Evolutionary conservation across 106 monocot genomes (phyloP).

Genomic region (Ottelia alismoides): DNA sequence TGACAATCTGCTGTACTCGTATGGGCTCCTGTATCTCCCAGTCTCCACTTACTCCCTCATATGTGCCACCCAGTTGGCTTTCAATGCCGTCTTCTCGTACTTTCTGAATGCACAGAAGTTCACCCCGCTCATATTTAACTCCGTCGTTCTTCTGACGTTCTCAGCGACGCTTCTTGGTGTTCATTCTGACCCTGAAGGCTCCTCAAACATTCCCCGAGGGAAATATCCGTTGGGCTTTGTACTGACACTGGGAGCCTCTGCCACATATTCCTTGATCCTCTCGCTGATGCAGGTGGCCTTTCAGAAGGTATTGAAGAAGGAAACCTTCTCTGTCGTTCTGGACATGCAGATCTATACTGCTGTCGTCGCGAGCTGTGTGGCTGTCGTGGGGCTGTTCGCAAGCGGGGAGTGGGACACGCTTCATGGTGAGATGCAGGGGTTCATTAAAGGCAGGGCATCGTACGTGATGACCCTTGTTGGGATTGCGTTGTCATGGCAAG

Average conservation of each 20-base stretch:
- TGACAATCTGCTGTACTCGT: not conserved
- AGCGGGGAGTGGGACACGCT: not conserved
- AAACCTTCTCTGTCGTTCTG: not conserved
- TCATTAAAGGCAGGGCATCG: not conserved
- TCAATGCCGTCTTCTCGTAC: not conserved
- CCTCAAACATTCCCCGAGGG: not conserved
- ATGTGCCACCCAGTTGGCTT: not conserved
- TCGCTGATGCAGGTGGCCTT: not conserved
- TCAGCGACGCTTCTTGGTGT: not conserved
- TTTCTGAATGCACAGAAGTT: not conserved
- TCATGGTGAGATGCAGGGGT: not conserved
- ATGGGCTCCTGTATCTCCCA: not conserved
- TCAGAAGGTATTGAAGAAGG: not conserved
- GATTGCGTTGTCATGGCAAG: not conserved
- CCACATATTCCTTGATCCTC: not conserved
- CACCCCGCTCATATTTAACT: not conserved
- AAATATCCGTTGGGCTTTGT: not conserved
- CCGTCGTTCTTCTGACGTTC: not conserved
- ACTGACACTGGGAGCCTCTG: not conserved
- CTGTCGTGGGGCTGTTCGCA: not conserved
- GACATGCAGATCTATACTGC: not conserved
- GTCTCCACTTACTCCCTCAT: no score
- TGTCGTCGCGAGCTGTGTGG: not conserved
- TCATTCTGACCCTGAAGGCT: not conserved
- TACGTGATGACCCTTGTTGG: not conserved